These are phyloP conservation scores for Irpex sp. DNA, from an alignment of 1,284 basidiomycete species.

Conservation along the genomic window DNA sequence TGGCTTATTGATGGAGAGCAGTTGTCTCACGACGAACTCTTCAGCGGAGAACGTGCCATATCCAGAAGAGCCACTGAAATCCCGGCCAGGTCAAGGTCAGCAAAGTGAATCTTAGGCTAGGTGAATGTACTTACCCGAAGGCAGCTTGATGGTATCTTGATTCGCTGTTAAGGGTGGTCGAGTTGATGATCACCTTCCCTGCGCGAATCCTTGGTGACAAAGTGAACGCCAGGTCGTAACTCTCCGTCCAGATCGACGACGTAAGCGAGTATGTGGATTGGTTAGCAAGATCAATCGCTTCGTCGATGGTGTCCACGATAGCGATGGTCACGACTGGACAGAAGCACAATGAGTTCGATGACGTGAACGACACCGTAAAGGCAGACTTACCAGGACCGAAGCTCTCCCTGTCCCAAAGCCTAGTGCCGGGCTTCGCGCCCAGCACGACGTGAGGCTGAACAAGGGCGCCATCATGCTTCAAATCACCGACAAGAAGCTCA, in stretches of 20 bases:
- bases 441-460: constrained; percentile 51
- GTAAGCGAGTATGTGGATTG: constrained; percentile 47
- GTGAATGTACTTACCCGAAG: constrained; percentile 18
- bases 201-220: constrained; percentile 43
- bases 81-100: background rate
- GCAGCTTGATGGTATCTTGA: constrained; percentile 14
- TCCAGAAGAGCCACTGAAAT: constrained; percentile 38
- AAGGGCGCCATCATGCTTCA: constrained; percentile 33
- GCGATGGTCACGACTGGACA: constrained; percentile 41
- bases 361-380: background rate
- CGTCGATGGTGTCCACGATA: constrained; percentile 41
- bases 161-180: constrained; percentile 20
- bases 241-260: constrained; percentile 47
- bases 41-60: constrained; percentile 45
- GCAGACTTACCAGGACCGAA: constrained; percentile 48
- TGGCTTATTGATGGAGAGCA: constrained; percentile 34
- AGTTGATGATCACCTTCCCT: constrained; percentile 30
- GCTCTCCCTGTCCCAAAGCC: constrained; percentile 47
- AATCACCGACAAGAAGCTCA: constrained; percentile 42
- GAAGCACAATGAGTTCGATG: constrained; percentile 1
- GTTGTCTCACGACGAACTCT: constrained; percentile 39
- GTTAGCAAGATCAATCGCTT: constrained; percentile 48
- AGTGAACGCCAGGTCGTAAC: constrained; percentile 38
- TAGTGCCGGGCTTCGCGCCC: constrained; percentile 43
- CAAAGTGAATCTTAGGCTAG: background rate